Evolutionary conservation across 208 protist genomes (phyloP), one percentile per base, ranked within the genome.

Genomic region (Leishmania major): DNA sequence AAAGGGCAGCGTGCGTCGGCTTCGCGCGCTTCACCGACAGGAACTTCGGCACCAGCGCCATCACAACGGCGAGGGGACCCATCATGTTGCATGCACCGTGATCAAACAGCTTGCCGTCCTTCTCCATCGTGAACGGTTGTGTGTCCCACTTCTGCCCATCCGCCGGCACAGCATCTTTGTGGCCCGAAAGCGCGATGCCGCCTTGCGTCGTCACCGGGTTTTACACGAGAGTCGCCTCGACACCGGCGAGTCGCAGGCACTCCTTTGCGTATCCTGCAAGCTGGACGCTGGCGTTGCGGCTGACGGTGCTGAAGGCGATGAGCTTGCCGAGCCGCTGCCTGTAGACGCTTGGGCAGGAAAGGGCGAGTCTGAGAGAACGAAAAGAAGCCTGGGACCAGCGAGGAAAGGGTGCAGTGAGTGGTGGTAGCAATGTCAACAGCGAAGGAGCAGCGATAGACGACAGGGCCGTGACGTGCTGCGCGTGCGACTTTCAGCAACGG

Each of bases 141-240:
- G 66, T 87, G 81, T 88, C 80, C 86, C 91, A 91, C 86, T 85
- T 83, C 83, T 93, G 91, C 45, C 86, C 89, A 51, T 83, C 85
- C 69, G 90, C 89, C 51, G 89, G 87, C 67, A 93, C 89, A 69
- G 93, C 89, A 71, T 93, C 89, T 1, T 77, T 92, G 83, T 94
- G 88, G 19, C 88, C 91, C 25, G 83, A 91, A 59, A 95, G 78
- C 66, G 92, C 88, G 60, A 95, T 87, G 75, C 91, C 86, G 83
- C 90, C 91, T 22, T 88, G 82, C 64, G 82, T 89, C 75, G 85
- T 86, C 55, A 69, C 86, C 25, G 73, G 66, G 76, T 88, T 71
- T 82, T 87, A 62, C 62, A 88, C 76, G n/a, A 88, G 78, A 60
- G 86, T 84, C 57, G 87, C 78, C 76, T 82, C 60, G 17, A 89